Evolutionary conservation across 129 eudicot species (phyloP), one percentile per base, ranked within the genome.

Genomic region (Helianthus tuberosus): DNA sequence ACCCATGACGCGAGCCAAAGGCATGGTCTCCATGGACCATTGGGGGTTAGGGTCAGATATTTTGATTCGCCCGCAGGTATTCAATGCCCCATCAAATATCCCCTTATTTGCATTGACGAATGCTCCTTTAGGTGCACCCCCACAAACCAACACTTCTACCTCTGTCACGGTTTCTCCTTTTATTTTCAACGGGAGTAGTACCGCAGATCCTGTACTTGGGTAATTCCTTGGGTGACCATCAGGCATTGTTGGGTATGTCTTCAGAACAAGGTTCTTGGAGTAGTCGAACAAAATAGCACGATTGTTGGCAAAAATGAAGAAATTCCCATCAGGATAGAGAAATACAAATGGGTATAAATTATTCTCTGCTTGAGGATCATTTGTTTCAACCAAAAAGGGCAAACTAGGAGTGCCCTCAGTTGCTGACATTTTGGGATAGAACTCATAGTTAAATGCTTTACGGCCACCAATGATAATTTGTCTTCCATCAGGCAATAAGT

Each of bases 181-280:
- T 25, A 79, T 78, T 63, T 54, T 69, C 61, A 91, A 59, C 9
- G 97, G 96, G 5, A 91, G 87, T 29, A 91, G 79, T 44, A 86
- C 97, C 1, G 89, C 91, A 3, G 95, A 91, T 4, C 97, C 95
- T 0, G 91, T 75, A 64, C 97, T 91, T 5, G 97, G 92, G 64
- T 88, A 91, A 52, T 51, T 79, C 78, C 97, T 73, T 14, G 95
- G 93, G 17, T 90, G 88, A 25, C 95, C 95, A 49, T 82, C 91
- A 1, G 96, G 93, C 3, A 92, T 77, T 3, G 72, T 60, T 3
- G 96, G 98, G 76, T 87, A 92, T 1, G 79, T 89, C 70, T 65
- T 82, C 47, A 87, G 75, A 25, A 92, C 89, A 5, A 16, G 75
- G 41, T 76, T 69, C n/a, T 69, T 81, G 0, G 54, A 62, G 43